Evolutionary conservation across 768 basidiomycete genomes (phyloP).

Genomic region (Boletus vermiculosoides): DNA sequence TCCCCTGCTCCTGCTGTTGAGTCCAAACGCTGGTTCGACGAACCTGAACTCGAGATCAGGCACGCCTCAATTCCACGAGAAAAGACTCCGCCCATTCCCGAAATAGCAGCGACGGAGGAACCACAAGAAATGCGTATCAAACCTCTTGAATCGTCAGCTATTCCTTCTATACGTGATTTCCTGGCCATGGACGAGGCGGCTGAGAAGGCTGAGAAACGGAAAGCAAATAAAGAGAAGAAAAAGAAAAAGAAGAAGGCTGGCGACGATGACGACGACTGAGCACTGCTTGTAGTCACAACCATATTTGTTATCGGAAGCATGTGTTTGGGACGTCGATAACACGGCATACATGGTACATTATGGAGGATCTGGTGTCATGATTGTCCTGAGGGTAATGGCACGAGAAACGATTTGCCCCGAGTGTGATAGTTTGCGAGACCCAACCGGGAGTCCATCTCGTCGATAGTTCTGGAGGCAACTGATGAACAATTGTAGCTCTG

Average conservation of each 20-base stretch:
- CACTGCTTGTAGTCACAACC: not conserved
- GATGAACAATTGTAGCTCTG: not conserved
- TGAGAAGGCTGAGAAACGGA: slow-evolving; percentile 63
- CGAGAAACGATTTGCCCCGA: slow-evolving; percentile 43
- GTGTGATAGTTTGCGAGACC: slow-evolving; percentile 64
- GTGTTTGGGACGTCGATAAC: slow-evolving; percentile 2
- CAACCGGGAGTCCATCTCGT: slow-evolving; percentile 70
- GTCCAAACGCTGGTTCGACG: slow-evolving; percentile 47
- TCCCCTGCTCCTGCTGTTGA: not conserved
- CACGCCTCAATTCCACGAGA: slow-evolving; percentile 2
- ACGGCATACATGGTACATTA: not conserved
- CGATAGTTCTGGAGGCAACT: slow-evolving; percentile 53
- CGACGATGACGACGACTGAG: slow-evolving; percentile 36
- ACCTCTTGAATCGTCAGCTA: slow-evolving; percentile 73
- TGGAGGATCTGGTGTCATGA: slow-evolving; percentile 1
- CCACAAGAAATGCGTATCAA: slow-evolving; percentile 54
- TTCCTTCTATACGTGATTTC: slow-evolving; percentile 83
- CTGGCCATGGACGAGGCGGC: slow-evolving; percentile 73
- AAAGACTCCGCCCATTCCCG: slow-evolving; percentile 15
- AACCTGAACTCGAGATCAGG: slow-evolving; percentile 33
- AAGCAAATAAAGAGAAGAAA: slow-evolving; percentile 75
- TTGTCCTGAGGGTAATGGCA: slow-evolving; percentile 2
- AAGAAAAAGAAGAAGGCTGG: slow-evolving; percentile 40
- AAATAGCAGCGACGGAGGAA: slow-evolving; percentile 23
- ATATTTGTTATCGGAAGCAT: not conserved